Evolutionary conservation across 345 rosid genomes (phyloP), one percentile per base, ranked within the genome.

Genomic region (Stellera chamaejasme): DNA sequence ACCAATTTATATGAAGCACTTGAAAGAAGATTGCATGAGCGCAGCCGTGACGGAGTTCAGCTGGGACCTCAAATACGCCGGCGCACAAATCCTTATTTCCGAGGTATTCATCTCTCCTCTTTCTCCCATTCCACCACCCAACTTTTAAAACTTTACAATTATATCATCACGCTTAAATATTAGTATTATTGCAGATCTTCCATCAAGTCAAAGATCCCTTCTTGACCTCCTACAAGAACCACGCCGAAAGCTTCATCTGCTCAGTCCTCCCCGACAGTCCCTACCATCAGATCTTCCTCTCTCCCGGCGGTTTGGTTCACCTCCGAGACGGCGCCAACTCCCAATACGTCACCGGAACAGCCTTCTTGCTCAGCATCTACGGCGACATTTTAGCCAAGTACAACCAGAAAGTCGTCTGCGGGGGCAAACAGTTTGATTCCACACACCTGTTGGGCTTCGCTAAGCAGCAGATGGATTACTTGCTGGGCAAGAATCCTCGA

Each of bases 11-110:
- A 26, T 88, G 25, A 50, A 75, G 27, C 82, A 59, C 74, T 28
- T 88, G 11, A 64, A 58, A 50, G 84, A 78, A 12, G 95, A 88
- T 44, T 68, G 85, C 26, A 72, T 77, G 28, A 76, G 76, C 61
- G 87, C 77, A 5, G 48, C 53, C n/a, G 95, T 92, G 0, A 65
- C 80, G 0, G 98, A 92, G 73, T 92, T 86, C 54, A 86, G 90
- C 54, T 92, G 98, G 98, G 97, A 92, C 65, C 93, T 88, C 54
- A 92, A 92, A 56, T 92, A 73, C 58, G 94, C 95, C 1, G 99
- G 97, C 16, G 82, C 83, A 2, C 97, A 92, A 59, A 46, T 92
- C 52, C 80, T 92, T 23, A 76, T 88, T 13, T 66, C 87, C 10
- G 66, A 82, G 90, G 98, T 85, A 26, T 23, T 11, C 10, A 11